phyloP scores from a whole-genome alignment of 2,329 filamentous ascomycete genomes.

The Epichloe brachyelytri region DNA sequence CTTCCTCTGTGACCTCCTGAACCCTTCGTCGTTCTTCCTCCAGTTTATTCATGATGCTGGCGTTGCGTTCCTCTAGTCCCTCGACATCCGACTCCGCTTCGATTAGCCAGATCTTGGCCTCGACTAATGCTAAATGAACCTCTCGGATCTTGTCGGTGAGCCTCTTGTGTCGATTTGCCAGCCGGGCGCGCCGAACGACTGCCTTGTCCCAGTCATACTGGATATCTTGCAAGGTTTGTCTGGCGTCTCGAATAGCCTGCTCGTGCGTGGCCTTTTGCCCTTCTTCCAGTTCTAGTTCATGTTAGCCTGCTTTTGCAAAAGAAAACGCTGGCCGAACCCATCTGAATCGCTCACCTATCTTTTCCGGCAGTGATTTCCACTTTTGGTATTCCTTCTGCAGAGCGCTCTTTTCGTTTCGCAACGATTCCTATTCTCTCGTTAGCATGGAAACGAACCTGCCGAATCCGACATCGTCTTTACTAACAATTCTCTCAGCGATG shows the following conservation, averaged over 20 bases:
- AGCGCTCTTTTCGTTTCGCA: slow-evolving; percentile 50
- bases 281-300: slow-evolving; percentile 23
- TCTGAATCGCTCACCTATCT: slow-evolving; percentile 43
- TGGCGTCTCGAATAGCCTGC: slow-evolving; percentile 19
- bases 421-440: slow-evolving; percentile 24
- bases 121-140: slow-evolving; percentile 50
- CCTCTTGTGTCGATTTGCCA: slow-evolving; percentile 39
- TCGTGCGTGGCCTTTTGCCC: slow-evolving; percentile 18
- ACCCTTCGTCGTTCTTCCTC: slow-evolving; percentile 29
- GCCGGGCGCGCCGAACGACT: slow-evolving; percentile 41
- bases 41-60: slow-evolving; percentile 40
- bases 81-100: slow-evolving; percentile 75
- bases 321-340: neutral
- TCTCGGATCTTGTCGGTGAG: slow-evolving; percentile 49
- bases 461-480: slow-evolving; percentile 5
- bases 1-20: slow-evolving; percentile 23
- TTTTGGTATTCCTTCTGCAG: slow-evolving; percentile 53
- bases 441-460: slow-evolving; percentile 6
- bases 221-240: slow-evolving; percentile 32
- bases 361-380: slow-evolving; percentile 56
- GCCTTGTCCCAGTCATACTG: slow-evolving; percentile 41
- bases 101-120: slow-evolving; percentile 56
- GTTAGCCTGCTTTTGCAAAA: slow-evolving; percentile 10
- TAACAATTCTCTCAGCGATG: slow-evolving; percentile 26
- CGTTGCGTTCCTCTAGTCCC: slow-evolving; percentile 53